Evolutionary conservation across 2,329 filamentous ascomycete genomes (phyloP).

Genomic region (Falciphora oryzae): DNA sequence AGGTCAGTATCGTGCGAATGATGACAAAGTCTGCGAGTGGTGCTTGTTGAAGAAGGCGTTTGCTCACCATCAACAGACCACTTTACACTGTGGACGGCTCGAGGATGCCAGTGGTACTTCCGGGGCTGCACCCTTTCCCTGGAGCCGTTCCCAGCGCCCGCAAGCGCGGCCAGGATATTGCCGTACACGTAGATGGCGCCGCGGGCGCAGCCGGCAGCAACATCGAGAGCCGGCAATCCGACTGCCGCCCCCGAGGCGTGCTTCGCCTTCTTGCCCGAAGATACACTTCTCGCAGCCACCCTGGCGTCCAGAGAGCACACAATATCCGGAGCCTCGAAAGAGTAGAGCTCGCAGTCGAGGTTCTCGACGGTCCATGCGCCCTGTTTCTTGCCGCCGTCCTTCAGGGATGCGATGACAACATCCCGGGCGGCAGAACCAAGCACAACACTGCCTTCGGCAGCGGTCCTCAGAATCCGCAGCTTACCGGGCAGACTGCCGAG

Average conservation of each 20-base stretch:
- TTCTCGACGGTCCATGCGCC: slow-evolving; percentile 10
- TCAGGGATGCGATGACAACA: neutral
- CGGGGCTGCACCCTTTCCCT: slow-evolving; percentile 50
- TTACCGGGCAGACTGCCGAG: slow-evolving; percentile 9
- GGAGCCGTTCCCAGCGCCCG: slow-evolving; percentile 32
- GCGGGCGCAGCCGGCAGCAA: slow-evolving; percentile 70
- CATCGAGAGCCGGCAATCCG: slow-evolving; percentile 50
- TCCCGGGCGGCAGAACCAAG: neutral
- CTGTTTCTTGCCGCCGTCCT: neutral
- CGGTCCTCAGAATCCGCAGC: slow-evolving; percentile 2
- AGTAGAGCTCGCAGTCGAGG: slow-evolving; percentile 40
- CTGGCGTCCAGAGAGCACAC: slow-evolving; percentile 64
- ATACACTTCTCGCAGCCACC: slow-evolving; percentile 26
- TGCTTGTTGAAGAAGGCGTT: slow-evolving; percentile 1
- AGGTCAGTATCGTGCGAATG: slow-evolving; percentile 14
- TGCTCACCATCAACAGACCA: slow-evolving; percentile 83
- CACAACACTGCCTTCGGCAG: slow-evolving; percentile 2
- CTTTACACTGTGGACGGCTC: slow-evolving; percentile 75
- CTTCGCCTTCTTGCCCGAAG: slow-evolving; percentile 21
- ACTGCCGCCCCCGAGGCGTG: slow-evolving; percentile 16
- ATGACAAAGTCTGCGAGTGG: neutral
- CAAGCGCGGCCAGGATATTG: slow-evolving; percentile 60
- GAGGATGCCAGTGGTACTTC: slow-evolving; percentile 87
- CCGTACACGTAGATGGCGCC: slow-evolving; percentile 80
- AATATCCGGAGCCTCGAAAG: slow-evolving; percentile 54